Evolutionary conservation across 192 early-diverging fungal species (phyloP).

Genomic region (Gryganskiella cystojenkinii): DNA sequence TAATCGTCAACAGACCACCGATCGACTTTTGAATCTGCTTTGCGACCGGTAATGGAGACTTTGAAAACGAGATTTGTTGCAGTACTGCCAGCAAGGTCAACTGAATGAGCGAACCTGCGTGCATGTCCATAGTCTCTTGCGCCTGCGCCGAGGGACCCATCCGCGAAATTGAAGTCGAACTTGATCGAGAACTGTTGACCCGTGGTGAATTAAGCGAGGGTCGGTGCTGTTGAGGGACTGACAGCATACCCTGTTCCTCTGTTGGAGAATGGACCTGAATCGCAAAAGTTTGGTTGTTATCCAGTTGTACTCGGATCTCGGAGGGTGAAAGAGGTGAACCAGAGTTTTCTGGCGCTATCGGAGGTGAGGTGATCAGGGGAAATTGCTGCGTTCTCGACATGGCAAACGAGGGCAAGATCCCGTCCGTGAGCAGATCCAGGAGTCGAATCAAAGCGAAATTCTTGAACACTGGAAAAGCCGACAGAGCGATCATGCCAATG

Average conservation of each 20-base stretch:
- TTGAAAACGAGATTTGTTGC: conserved; percentile 55
- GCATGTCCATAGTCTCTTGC: conserved; percentile 52
- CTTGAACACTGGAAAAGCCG: conserved; percentile 62
- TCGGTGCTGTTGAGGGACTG: conserved; percentile 5
- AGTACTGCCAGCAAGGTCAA: conserved; percentile 59
- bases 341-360: background rate
- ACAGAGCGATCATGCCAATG: conserved; percentile 61
- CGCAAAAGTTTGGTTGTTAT: conserved; percentile 40
- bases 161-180: conserved; percentile 19
- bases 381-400: conserved; percentile 14
- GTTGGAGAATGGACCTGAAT: conserved; percentile 47
- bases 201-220: conserved; percentile 13
- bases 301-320: conserved; percentile 43
- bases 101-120: conserved; percentile 60
- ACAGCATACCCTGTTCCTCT: conserved; percentile 33
- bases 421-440: conserved; percentile 56
- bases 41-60: conserved; percentile 53
- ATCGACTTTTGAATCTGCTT: conserved; percentile 61
- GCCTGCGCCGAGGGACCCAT: conserved; percentile 10
- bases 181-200: conserved; percentile 31
- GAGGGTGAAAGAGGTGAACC: conserved; percentile 31
- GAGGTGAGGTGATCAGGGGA: conserved; percentile 15
- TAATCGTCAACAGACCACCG: conserved; percentile 55
- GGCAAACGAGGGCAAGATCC: conserved; percentile 58
- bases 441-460: conserved; percentile 52